Conservation (phyloP, 2,329 filamentous ascomycete species). For the Phialophora macrospora region DNA sequence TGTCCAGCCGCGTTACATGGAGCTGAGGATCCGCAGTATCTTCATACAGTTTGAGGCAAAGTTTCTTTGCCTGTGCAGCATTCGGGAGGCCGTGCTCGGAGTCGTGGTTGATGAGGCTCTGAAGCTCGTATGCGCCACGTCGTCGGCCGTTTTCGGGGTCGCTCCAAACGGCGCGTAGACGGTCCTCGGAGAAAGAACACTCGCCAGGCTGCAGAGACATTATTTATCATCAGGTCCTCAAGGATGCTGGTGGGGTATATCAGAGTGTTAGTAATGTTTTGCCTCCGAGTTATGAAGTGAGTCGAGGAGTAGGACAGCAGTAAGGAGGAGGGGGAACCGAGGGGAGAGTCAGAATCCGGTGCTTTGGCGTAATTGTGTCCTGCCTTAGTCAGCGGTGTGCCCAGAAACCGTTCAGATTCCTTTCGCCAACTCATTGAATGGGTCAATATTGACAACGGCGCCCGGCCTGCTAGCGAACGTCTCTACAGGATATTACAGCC, state of each 20-base stretch:
- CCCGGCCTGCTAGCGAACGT: neutral
- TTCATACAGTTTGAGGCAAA: neutral
- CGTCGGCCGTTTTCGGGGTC: neutral
- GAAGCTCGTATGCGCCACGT: neutral
- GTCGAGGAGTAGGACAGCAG: no score
- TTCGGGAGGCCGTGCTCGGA: slow-evolving; percentile 1
- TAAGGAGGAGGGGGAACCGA: no score
- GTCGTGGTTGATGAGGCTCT: neutral
- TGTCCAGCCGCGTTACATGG: slow-evolving; percentile 13
- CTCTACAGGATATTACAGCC: slow-evolving; percentile 7
- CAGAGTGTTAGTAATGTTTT: neutral
- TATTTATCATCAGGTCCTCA: neutral
- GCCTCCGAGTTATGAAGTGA: neutral
- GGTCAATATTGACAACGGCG: neutral
- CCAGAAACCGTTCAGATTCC: neutral
- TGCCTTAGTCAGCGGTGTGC: neutral
- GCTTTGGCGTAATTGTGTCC: neutral
- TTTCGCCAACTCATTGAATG: neutral
- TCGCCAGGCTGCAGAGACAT: neutral
- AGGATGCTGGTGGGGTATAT: neutral
- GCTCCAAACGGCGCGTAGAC: neutral
- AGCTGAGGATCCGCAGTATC: neutral
- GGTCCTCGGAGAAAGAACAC: neutral
- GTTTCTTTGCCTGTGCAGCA: neutral
- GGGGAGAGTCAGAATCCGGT: neutral